Conservation (phyloP, 2,329 filamentous ascomycete species). For the Fusarium camptoceras region DNA sequence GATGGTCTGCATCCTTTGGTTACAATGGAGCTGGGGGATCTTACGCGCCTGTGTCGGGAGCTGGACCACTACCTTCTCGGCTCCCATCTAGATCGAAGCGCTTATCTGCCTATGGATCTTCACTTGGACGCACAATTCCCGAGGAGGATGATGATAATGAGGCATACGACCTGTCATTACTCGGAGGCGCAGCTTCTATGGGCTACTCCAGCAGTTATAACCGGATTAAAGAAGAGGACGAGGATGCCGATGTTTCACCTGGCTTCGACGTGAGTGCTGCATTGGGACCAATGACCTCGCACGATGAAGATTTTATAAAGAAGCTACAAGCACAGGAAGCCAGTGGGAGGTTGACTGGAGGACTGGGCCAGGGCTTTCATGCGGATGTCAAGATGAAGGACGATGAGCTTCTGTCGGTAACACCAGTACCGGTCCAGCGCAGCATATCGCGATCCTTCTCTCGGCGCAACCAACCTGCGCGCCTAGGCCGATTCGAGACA, state of each 20-base stretch:
- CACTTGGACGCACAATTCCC: slow-evolving; percentile 42
- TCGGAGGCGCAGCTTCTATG: slow-evolving; percentile 57
- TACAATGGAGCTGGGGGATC: slow-evolving; percentile 44
- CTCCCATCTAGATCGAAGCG: slow-evolving; percentile 44
- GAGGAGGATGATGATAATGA: slow-evolving; percentile 56
- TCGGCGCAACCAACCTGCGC: slow-evolving; percentile 44
- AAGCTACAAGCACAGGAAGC: slow-evolving; percentile 65
- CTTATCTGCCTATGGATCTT: slow-evolving; percentile 43
- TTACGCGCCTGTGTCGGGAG: slow-evolving; percentile 47
- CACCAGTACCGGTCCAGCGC: slow-evolving; percentile 50
- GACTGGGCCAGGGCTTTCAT: slow-evolving; percentile 65
- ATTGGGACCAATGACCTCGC: slow-evolving; percentile 58
- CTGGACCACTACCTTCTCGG: slow-evolving; percentile 35
- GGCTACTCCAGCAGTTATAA: slow-evolving; percentile 51
- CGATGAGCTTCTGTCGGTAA: slow-evolving; percentile 60
- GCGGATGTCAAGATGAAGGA: slow-evolving; percentile 61
- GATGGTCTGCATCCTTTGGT: slow-evolving; percentile 48
- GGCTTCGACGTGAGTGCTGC: slow-evolving; percentile 61
- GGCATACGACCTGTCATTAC: slow-evolving; percentile 58
- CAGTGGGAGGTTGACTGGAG: slow-evolving; percentile 67
- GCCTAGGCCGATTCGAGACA: slow-evolving; percentile 52
- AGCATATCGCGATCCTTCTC: slow-evolving; percentile 58
- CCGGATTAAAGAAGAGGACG: slow-evolving; percentile 42
- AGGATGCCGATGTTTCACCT: slow-evolving; percentile 50
- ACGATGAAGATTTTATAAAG: slow-evolving; percentile 59